Base-by-base conservation (phyloP, 2,329 filamentous ascomycete species). In the Stachybotrys echinatus region DNA sequence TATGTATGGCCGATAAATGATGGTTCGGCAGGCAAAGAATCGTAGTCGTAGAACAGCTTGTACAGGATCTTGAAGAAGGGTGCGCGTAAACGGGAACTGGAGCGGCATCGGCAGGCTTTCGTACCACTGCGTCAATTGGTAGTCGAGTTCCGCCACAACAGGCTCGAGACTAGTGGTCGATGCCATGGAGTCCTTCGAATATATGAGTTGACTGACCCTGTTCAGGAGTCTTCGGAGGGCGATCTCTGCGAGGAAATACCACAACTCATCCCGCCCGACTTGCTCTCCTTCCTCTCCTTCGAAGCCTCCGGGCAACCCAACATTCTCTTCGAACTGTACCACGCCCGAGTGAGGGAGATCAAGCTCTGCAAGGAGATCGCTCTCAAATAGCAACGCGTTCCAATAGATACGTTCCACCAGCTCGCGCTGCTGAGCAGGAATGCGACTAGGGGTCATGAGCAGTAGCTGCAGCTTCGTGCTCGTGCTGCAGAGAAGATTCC, bases 211-310 rank as follows among this genome's bases (percentile, higher is more conserved):
- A 70, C 85, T 89, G 59, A 89, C 87, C 51, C 87, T 79, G 64
- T 91, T 91, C 57, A 92, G 76, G 4, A 94, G 78, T 50, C 89
- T 76, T 43, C 88, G 81, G 12, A 94, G 73, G 5, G 88, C 88
- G 54, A 94, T 92, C 61, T 92, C 88, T 37, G 89, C 88, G 23
- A 92, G 72, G 58, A 92, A 92, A 62, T 94, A 94, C 88, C 89
- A 92, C 14, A 92, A 73, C 52, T 92, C 88, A 59, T 92, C 89
- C 45, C 83, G 80, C 12, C 86, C 87, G 7, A 83, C 80, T 6
- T 79, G 73, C 55, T 81, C 79, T 7, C 75, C 73, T 55, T 85
- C 81, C 52, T 85, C 82, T n/a, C 84, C 83, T 59, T 88, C 86
- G 55, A 92, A 94, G 0, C 86, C 86, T 5, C 87, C 85, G 1